Conservation (phyloP, 2,329 filamentous ascomycete species). For the Nemania sp. region DNA sequence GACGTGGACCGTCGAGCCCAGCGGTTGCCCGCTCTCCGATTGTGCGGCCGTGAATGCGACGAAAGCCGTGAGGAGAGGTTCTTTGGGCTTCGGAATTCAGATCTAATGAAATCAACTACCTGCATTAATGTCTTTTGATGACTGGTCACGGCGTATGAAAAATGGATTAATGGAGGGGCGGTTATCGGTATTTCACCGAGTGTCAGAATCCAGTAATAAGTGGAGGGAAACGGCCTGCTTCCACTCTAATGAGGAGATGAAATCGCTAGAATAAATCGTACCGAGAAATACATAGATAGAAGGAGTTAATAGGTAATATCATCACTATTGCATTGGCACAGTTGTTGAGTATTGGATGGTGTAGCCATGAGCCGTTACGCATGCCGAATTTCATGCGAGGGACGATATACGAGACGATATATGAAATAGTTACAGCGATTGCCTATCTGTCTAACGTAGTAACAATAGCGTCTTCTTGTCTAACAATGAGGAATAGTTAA, state of each 20-base stretch:
- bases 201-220: slow-evolving; percentile 20
- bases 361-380: background rate
- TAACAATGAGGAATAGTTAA: too few species aligned
- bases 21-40: slow-evolving; percentile 31
- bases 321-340: background rate
- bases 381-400: background rate
- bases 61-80: slow-evolving; percentile 13
- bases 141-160: slow-evolving; percentile 7
- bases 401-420: too few species aligned
- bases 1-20: slow-evolving; percentile 33
- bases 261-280: background rate
- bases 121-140: background rate
- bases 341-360: background rate
- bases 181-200: background rate
- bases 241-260: slow-evolving; percentile 20
- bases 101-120: slow-evolving; percentile 11
- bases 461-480: too few species aligned
- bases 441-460: too few species aligned
- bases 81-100: slow-evolving; percentile 6
- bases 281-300: background rate
- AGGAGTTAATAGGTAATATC: slow-evolving; percentile 24
- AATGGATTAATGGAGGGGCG: slow-evolving; percentile 8
- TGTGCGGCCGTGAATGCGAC: slow-evolving; percentile 22
- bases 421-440: too few species aligned
- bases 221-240: slow-evolving; percentile 20